Evolutionary conservation across 495 filamentous ascomycete genomes (phyloP), one percentile per base, ranked within the genome.

Genomic region (Lichenothelia convexa): DNA sequence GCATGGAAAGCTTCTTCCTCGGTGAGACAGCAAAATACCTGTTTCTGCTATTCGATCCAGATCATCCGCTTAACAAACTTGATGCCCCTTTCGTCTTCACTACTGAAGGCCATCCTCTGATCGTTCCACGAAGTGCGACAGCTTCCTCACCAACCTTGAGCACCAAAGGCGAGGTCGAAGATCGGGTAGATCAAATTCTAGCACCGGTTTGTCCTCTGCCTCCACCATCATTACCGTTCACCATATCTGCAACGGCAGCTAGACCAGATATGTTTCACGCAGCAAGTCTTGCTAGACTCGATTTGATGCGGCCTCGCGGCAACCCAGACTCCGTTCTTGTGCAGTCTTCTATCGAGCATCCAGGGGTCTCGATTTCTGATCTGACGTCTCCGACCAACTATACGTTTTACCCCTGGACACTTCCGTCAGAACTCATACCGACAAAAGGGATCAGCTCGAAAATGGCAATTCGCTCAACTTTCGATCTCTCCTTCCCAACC

Each of bases 1-100:
- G 89, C 13, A 97, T 97, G 89, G 89, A 97, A 60, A 95, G 89
- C 55, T 97, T 97, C 62, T 97, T 97, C 62, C 64, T 95, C 1
- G 85, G 91, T 3, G 89, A 97, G 57, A 97, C 89, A 0, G 74
- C 80, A 36, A 93, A 94, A 55, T 97, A 97, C 55, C 60, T 97
- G 36, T 92, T 84, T 43, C 60, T 97, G 26, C 68, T 95, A 1
- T 95, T 87, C 55, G 79, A 89, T 34, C 65, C 70, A 22, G 65
- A 73, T 12, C 89, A 95, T 58, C 89, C 89, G 1, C 53, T 95
- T 18, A 94, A 95, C 60, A 70, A 68, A 4, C 54, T 86, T 13
- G 87, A 94, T 56, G 75, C 74, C 3, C 68, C 85, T 1, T 85
- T 81, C 59, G 86, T 97, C 4, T 95, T 97, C 50, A 82, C 78